Evolutionary conservation across 2,329 filamentous ascomycete genomes (phyloP), one percentile per base, ranked within the genome.

Genomic region (Colletotrichum sp.): DNA sequence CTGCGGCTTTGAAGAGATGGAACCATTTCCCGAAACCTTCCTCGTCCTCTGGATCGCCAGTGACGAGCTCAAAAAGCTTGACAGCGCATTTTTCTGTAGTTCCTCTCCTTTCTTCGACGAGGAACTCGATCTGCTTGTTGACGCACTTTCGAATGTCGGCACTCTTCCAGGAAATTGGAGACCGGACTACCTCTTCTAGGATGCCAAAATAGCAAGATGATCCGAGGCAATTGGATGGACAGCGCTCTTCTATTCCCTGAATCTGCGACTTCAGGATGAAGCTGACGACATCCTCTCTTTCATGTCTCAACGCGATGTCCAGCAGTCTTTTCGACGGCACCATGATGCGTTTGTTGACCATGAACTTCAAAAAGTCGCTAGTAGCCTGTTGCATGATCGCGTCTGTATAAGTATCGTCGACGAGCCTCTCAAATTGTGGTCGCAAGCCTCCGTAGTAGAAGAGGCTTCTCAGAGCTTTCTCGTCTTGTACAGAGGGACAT

Each of bases 301-400:
- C 39, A n/a, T 49, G 5, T n/a, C 18, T 49, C 39, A 49, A n/a
- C 0, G 39, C 18, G 18, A 49, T n/a, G 9, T 49, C 39, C 0
- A 52, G n/a, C 44, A 52, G n/a, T 49, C n/a, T 13, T 21, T 21
- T 21, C 44, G 44, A 52, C n/a, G 44, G 44, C n/a, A 52, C 10
- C 44, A 52, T 21, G 44, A 52, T 52, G n/a, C 44, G 44, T 13
- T 52, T 0, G 44, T 13, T 0, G n/a, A 52, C n/a, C 44, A 52
- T 52, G 0, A 0, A 52, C 0, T 52, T 1, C 44, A 21, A 13
- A 52, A 52, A 8, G 10, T 0, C 0, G n/a, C 44, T 21, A 4
- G 44, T 52, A 21, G 10, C 44, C 44, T 52, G 44, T 52, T 13
- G 44, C n/a, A 21, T 52, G 6, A 52, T 52, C 10, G 44, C 0